Percentiles rank a stretch among this genome's conserved stretches.
phyloP scores from a whole-genome alignment of 345 rosid species.

The Aethionema arabicum region DNA sequence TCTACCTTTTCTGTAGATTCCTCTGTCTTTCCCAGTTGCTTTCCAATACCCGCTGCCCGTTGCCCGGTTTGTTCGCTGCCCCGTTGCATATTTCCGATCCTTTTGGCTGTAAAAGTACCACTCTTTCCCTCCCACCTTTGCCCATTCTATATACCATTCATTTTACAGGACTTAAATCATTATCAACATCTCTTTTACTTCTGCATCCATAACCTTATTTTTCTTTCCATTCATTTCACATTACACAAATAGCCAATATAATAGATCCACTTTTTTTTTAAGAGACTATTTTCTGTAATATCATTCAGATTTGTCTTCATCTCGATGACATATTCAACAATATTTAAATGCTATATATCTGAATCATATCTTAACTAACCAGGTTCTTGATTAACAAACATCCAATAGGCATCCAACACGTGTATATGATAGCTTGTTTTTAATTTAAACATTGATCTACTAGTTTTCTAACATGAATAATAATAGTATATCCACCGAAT shows the following conservation, averaged over 20 bases:
- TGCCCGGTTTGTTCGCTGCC: slow-evolving; percentile 56
- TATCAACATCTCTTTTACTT: too few species aligned
- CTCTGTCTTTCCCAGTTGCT: slow-evolving; percentile 59
- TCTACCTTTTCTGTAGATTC: slow-evolving; percentile 29
- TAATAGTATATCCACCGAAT: not conserved
- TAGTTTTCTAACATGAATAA: not conserved
- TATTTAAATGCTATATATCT: slow-evolving; percentile 22
- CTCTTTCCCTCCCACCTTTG: slow-evolving; percentile 43
- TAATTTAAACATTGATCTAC: not conserved
- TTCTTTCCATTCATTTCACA: not conserved
- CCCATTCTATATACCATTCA: slow-evolving; percentile 25
- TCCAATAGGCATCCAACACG: slow-evolving; percentile 26
- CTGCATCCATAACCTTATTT: not conserved
- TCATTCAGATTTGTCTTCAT: slow-evolving; percentile 26
- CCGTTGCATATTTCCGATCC: slow-evolving; percentile 53
- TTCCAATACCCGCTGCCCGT: slow-evolving; percentile 59
- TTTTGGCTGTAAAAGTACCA: slow-evolving; percentile 55
- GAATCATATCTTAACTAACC: slow-evolving; percentile 26
- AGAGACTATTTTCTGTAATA: not conserved
- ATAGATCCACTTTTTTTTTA: not conserved
- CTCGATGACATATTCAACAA: slow-evolving; percentile 22
- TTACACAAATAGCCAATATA: not conserved
- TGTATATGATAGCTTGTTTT: not conserved
- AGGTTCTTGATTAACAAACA: slow-evolving; percentile 25
- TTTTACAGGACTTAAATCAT: too few species aligned